Evolutionary conservation across 1,284 basidiomycete genomes (phyloP), one percentile per base, ranked within the genome.

Genomic region (Puccinia hordei): DNA sequence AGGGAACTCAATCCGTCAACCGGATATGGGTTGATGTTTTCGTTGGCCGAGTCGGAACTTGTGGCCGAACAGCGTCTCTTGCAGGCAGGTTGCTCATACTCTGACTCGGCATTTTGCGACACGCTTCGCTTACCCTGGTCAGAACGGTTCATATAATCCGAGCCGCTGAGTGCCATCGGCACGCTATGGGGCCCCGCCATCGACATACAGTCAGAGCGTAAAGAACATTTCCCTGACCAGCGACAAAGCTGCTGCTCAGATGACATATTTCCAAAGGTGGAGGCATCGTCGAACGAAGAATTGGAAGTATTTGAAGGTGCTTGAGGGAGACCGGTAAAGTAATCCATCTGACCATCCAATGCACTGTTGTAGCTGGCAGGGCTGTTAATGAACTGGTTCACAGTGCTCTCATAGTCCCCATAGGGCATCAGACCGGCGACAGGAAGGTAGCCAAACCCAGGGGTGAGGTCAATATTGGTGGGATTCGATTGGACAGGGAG

Each of bases 61-160:
- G 41, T 46, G 38, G 63, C 35, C 15, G 66, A 44, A 27, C 44
- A 51, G 2, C 66, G 66, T 68, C 46, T 68, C 24, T 68, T 68
- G 66, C n/a, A 49, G 9, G 27, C 2, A 5, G 13, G 24, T n/a
- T 49, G 41, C 27, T 68, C 41, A 38, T 66, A n/a, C 41, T 44
- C 46, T 9, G 66, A 66, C 19, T 66, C 59, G 17, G 30, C 22
- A 17, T 38, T 1, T 19, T 63, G 59, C 33, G 59, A 63, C 17
- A 35, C 2, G 2, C 27, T 19, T 27, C 59, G 59, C 22, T 63
- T 63, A 12, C 24, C 33, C 33, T 35, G 33, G 1, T 59, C 30
- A n/a, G 57, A 24, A 17, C 30, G 9, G 30, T 66, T 19, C 1
- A n/a, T 12, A 68, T 68, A 17, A 1, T 68, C 44, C 15, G 44